Conservation (phyloP, 306 rosid genomes). For the Datisca glomerata region DNA sequence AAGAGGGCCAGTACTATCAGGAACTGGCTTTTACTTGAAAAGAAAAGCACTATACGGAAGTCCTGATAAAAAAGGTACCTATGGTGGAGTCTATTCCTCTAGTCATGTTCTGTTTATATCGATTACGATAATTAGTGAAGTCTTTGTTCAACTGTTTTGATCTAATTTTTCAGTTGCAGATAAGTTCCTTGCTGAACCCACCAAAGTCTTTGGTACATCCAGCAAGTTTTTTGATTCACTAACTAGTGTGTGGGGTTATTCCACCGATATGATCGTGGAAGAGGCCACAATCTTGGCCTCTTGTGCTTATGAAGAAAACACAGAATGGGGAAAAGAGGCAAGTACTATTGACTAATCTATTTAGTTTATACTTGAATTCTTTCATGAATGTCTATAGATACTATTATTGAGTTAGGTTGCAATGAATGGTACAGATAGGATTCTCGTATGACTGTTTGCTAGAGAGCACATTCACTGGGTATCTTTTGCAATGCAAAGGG, state of each 20-base stretch:
- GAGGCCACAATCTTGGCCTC: slow-evolving; percentile 28
- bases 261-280: slow-evolving; percentile 8
- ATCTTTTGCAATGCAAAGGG: slow-evolving; percentile 41
- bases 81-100: too few species aligned
- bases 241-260: slow-evolving; percentile 7
- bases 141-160: too few species aligned
- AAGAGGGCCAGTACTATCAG: slow-evolving; percentile 37
- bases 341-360: too few species aligned
- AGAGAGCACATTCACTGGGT: slow-evolving; percentile 56
- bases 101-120: too few species aligned
- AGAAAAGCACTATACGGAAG: slow-evolving; percentile 30
- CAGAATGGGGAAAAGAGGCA: slow-evolving; percentile 35
- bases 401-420: too few species aligned
- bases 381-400: too few species aligned
- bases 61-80: slow-evolving; percentile 28
- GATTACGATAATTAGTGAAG: too few species aligned
- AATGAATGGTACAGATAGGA: slow-evolving; percentile 40
- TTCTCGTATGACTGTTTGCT: slow-evolving; percentile 35
- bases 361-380: too few species aligned
- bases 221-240: slow-evolving; percentile 20
- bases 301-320: slow-evolving; percentile 22
- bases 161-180: slow-evolving; percentile 12
- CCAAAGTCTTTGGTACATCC: slow-evolving; percentile 22
- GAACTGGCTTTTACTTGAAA: slow-evolving; percentile 30
- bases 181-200: slow-evolving; percentile 13